Evolutionary conservation across 257 asterid genomes (phyloP).

Genomic region (Scutellaria galericulata): DNA sequence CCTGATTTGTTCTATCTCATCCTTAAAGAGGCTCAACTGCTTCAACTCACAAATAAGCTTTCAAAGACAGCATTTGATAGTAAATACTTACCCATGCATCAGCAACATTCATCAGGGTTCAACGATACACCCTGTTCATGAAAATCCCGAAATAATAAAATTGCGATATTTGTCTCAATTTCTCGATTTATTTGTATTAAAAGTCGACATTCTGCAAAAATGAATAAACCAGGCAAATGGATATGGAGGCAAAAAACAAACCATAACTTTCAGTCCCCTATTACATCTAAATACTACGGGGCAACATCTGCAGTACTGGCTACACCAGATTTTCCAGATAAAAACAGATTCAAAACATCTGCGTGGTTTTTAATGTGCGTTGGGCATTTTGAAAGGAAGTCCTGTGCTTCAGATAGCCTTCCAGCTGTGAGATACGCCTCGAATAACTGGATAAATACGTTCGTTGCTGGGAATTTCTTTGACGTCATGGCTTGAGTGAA

Average conservation of each 20-base stretch:
- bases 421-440: conserved; percentile 68
- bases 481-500: conserved; percentile 55
- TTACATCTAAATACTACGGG: conserved; percentile 45
- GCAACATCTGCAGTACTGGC: conserved; percentile 38
- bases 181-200: conserved; percentile 24
- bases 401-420: conserved; percentile 68
- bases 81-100: neutral
- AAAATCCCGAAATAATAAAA: conserved; percentile 6
- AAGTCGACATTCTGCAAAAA: conserved; percentile 22
- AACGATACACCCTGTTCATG: neutral
- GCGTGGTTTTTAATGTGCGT: conserved; percentile 61
- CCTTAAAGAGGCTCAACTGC: no score
- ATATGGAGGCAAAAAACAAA: no score
- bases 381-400: conserved; percentile 73
- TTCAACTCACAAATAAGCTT: no score
- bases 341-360: conserved; percentile 69
- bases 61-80: conserved; percentile 1
- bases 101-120: conserved; percentile 13
- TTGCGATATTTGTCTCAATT: neutral
- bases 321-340: conserved; percentile 42
- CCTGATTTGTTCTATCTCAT: no score
- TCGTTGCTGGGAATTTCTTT: conserved; percentile 56
- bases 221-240: conserved; percentile 24
- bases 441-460: conserved; percentile 58
- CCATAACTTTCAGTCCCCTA: neutral